Percentiles rank a stretch among this genome's conserved stretches.
phyloP scores from a whole-genome alignment of 2,329 filamentous ascomycete species.

The Onygenales sp. region DNA sequence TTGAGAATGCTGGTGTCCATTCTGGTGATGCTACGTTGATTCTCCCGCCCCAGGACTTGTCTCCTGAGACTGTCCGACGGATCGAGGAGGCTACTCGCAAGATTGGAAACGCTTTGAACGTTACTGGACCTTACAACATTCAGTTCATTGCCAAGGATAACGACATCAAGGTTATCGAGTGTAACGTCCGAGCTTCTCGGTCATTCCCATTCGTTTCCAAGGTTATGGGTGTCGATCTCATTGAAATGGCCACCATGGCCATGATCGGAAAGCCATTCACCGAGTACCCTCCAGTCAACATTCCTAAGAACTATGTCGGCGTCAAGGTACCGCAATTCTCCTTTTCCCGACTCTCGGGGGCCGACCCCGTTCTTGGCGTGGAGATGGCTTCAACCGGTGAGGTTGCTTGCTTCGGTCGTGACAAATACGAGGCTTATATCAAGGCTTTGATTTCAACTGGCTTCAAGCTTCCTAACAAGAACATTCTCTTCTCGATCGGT shows the following conservation, averaged over 20 bases:
- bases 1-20: slow-evolving; percentile 97
- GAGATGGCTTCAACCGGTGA: slow-evolving; percentile 99
- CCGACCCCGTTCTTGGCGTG: slow-evolving; percentile 91
- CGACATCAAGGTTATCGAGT: slow-evolving; percentile 99
- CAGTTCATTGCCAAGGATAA: slow-evolving; percentile 99
- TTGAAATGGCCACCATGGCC: slow-evolving; percentile 97
- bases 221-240: slow-evolving; percentile 94
- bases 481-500: slow-evolving; percentile 89
- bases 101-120: slow-evolving; percentile 86
- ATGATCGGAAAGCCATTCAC: slow-evolving; percentile 78
- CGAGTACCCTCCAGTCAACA: slow-evolving; percentile 68
- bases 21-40: slow-evolving; percentile 96
- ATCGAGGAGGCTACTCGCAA: slow-evolving; percentile 94
- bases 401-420: slow-evolving; percentile 88
- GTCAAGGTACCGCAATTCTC: slow-evolving; percentile 99
- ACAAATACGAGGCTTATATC: slow-evolving; percentile 96
- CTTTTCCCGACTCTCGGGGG: slow-evolving; percentile 91
- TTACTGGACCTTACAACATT: slow-evolving; percentile 96
- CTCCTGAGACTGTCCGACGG: slow-evolving; percentile 74
- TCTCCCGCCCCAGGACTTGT: slow-evolving; percentile 85
- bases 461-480: slow-evolving; percentile 92
- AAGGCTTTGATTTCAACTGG: slow-evolving; percentile 93
- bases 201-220: slow-evolving; percentile 99
- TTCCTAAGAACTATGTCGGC: slow-evolving; percentile 76
- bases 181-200: slow-evolving; percentile 90